These are phyloP conservation scores for Symbiodinium pilosum DNA, from an alignment of 73 alveolate genomes.

Conservation along the genomic window DNA sequence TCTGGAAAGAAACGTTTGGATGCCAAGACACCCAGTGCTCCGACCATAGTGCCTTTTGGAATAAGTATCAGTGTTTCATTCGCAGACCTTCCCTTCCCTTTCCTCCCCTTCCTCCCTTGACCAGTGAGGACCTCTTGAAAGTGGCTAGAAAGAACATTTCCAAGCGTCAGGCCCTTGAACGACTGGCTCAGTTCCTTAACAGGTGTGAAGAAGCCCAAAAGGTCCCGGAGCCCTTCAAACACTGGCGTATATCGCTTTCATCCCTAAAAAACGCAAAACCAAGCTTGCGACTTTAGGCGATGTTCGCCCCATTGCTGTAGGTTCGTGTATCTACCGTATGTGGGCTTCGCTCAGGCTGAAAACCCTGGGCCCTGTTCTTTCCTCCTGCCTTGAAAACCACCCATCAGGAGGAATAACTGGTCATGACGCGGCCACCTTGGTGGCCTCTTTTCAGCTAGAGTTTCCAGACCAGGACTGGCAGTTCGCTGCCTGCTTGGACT, in stretches of 20 bases:
- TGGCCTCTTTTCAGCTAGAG: not conserved
- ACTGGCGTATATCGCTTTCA: not conserved
- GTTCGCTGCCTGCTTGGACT: not conserved
- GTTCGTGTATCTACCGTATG: not conserved
- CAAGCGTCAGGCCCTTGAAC: not conserved
- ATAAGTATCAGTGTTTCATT: not conserved
- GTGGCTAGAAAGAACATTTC: not conserved
- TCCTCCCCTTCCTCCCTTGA: not conserved
- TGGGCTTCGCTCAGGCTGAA: not conserved
- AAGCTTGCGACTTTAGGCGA: not conserved
- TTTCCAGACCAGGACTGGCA: not conserved
- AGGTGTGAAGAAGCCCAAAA: not conserved
- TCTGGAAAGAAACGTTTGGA: not conserved
- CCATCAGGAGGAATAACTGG: not conserved
- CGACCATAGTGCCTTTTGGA: not conserved
- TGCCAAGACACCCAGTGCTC: not conserved
- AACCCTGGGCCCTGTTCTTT: not conserved
- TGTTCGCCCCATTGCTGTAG: constrained; percentile 6
- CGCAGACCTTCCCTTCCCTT: not conserved
- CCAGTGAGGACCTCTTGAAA: not conserved
- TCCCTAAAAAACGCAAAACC: not conserved
- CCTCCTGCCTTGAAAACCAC: not conserved
- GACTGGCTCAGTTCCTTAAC: not conserved
- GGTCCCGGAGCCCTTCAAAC: not conserved
- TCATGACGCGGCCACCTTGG: not conserved